These are phyloP conservation scores for Bolboschoenus planiculmis DNA, from an alignment of 176 grass and related monocot species.

Conservation along the genomic window DNA sequence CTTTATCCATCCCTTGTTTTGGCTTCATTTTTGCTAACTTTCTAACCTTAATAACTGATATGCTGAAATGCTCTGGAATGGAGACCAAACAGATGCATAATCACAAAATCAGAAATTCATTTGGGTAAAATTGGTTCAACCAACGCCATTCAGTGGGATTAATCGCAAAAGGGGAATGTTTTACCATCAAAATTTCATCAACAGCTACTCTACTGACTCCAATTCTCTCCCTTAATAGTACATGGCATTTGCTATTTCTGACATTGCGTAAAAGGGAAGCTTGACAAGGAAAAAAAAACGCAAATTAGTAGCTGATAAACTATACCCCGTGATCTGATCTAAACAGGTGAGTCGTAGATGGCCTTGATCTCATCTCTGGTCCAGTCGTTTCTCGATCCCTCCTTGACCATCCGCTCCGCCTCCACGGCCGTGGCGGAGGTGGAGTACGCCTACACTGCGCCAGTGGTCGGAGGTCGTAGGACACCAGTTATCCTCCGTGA, in stretches of 20 bases:
- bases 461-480: conserved; percentile 4
- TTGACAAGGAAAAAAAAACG: not conserved
- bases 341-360: conserved; percentile 80
- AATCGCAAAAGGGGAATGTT: not conserved
- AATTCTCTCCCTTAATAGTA: not conserved
- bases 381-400: conserved; percentile 80
- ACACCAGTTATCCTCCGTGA: too few species aligned
- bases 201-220: not conserved
- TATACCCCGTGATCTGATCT: conserved; percentile 86
- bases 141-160: not conserved
- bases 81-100: not conserved
- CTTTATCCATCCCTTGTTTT: not conserved
- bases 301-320: not conserved
- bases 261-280: not conserved
- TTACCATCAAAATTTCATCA: not conserved
- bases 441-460: conserved; percentile 19
- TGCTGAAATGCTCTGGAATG: not conserved
- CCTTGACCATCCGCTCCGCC: conserved; percentile 56
- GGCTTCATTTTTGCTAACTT: not conserved
- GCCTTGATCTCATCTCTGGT: conserved; percentile 72
- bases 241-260: not conserved
- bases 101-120: not conserved
- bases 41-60: not conserved
- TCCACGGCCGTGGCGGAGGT: conserved; percentile 49
- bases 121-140: not conserved